These are phyloP conservation scores for Gyrodon lividus DNA, from an alignment of 768 basidiomycete species.

Conservation along the genomic window DNA sequence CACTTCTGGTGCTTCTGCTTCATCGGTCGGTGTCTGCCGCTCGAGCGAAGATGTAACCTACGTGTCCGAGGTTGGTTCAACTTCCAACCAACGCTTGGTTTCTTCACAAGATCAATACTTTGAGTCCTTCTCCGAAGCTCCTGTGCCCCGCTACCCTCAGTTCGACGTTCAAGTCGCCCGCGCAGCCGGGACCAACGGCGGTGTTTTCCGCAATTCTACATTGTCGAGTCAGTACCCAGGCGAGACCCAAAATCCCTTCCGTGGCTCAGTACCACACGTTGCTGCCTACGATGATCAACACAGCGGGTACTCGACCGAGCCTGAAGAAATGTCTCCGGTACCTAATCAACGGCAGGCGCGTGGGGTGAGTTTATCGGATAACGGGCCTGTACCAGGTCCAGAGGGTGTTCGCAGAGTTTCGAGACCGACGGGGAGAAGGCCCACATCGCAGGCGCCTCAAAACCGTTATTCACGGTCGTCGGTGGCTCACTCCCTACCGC, in stretches of 20 bases:
- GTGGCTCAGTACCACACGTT: slow-evolving; percentile 42
- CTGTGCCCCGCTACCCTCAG: slow-evolving; percentile 22
- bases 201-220: slow-evolving; percentile 40
- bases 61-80: slow-evolving; percentile 34
- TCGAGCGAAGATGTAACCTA: slow-evolving; percentile 42
- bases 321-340: slow-evolving; percentile 34
- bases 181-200: slow-evolving; percentile 36
- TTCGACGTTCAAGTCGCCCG: slow-evolving; percentile 44
- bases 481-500: slow-evolving; percentile 54
- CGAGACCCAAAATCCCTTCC: slow-evolving; percentile 60
- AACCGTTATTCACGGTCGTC: slow-evolving; percentile 73
- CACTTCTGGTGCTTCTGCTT: slow-evolving; percentile 41
- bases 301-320: slow-evolving; percentile 33
- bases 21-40: slow-evolving; percentile 44
- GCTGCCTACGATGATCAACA: slow-evolving; percentile 39
- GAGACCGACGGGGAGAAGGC: slow-evolving; percentile 52
- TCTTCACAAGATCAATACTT: slow-evolving; percentile 35
- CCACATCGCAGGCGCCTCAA: slow-evolving; percentile 59
- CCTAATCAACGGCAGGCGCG: slow-evolving; percentile 35
- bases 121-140: slow-evolving; percentile 24
- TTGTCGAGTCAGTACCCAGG: slow-evolving; percentile 39
- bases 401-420: slow-evolving; percentile 81
- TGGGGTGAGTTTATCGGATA: slow-evolving; percentile 78
- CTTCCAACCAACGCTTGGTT: slow-evolving; percentile 46
- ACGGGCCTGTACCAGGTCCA: slow-evolving; percentile 77